Conservation (phyloP, 148 eudicot species). For the Mesembryanthemum crystallinum region DNA sequence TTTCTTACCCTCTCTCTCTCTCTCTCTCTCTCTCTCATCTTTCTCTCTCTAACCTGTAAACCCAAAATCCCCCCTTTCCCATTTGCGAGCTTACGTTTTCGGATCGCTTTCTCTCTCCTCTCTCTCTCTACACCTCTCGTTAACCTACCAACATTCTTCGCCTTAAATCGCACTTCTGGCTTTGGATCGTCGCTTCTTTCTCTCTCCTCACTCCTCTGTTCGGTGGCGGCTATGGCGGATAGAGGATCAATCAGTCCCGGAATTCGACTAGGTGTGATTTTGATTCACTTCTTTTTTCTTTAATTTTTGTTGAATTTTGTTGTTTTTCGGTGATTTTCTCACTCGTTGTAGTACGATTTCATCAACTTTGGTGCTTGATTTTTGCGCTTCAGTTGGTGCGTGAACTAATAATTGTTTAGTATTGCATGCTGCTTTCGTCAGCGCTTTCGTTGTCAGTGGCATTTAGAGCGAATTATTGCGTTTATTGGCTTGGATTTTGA, state of each 20-base stretch:
- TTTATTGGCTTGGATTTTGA: background rate
- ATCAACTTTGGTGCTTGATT: background rate
- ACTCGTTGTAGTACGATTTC: background rate
- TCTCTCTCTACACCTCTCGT: background rate
- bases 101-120: conserved; percentile 17
- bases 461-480: no score
- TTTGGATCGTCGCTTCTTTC: conserved; percentile 9
- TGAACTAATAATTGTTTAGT: conserved; percentile 5
- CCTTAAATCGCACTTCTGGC: conserved; percentile 1
- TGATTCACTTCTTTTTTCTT: conserved; percentile 3
- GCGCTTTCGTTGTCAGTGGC: background rate
- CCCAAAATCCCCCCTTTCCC: background rate
- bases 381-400: conserved; percentile 1
- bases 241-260: conserved; percentile 38
- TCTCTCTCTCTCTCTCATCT: background rate
- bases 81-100: conserved; percentile 11
- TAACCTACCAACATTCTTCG: conserved; percentile 23
- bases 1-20: background rate
- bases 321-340: background rate
- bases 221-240: conserved; percentile 42
- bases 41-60: background rate
- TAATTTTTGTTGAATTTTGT: background rate
- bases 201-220: conserved; percentile 1
- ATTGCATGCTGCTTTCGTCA: background rate
- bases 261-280: conserved; percentile 36